These are phyloP conservation scores for Diophrys sp. DNA, from an alignment of 73 alveolate genomes.

Conservation along the genomic window DNA sequence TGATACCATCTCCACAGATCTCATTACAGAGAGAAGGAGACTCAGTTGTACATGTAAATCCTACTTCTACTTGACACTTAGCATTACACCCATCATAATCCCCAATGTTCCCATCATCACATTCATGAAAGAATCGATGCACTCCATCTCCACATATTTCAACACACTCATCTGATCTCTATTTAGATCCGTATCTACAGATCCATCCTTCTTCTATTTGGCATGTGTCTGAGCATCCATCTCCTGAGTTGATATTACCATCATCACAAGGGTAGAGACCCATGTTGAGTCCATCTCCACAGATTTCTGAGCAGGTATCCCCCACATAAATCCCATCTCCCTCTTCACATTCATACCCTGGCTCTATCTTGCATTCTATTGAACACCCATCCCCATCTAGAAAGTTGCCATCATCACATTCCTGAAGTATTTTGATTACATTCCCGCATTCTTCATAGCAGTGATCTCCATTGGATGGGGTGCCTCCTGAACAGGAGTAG, in stretches of 20 bases:
- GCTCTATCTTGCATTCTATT: background rate
- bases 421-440: background rate
- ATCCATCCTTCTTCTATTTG: slow-evolving; percentile 14
- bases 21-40: background rate
- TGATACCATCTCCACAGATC: slow-evolving; percentile 11
- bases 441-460: background rate
- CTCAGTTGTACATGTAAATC: slow-evolving; percentile 17
- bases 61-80: slow-evolving; percentile 9
- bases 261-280: slow-evolving; percentile 48
- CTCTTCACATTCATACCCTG: background rate
- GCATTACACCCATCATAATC: slow-evolving; percentile 19
- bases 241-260: slow-evolving; percentile 49
- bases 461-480: no score
- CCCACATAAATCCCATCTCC: slow-evolving; percentile 10
- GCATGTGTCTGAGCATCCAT: slow-evolving; percentile 42
- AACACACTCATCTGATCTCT: slow-evolving; percentile 15
- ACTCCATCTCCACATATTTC: slow-evolving; percentile 35
- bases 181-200: slow-evolving; percentile 20
- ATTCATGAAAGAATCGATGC: slow-evolving; percentile 5
- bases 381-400: background rate
- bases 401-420: background rate
- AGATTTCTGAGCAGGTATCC: slow-evolving; percentile 34
- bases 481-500: slow-evolving; percentile 1
- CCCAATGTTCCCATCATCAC: slow-evolving; percentile 18
- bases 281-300: slow-evolving; percentile 48